Base-by-base conservation (phyloP, 352 stramenopile genomes). In the Peronosclerospora sorghi region DNA sequence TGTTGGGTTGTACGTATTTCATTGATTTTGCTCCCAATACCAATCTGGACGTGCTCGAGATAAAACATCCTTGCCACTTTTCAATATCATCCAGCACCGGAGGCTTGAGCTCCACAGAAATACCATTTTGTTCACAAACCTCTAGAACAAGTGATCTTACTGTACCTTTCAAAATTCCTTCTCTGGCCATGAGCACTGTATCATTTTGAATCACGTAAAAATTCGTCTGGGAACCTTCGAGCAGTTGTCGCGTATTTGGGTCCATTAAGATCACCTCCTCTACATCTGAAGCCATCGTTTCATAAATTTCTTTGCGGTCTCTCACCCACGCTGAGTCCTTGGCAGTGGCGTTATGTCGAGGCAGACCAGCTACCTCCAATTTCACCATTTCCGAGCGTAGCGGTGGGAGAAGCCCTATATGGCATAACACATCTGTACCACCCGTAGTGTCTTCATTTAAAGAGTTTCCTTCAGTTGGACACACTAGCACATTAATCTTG, bases 181-280 rank as follows among this genome's bases (percentile, higher is more conserved):
- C 67, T 10, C 76, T 71, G 0, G 75, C 78, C 4, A 75, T 91
- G 45, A 71, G 70, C 32, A 91, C 57, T 0, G 39, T 51, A 14
- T 71, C 68, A 27, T 71, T 40, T 23, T 71, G 59, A 15, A 91
- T 67, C 4, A 53, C 59, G 44, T 79, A 91, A 20, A 91, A 91
- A 40, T 91, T 91, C n/a, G 75, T 86, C 56, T 91, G 78, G 3
- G 78, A 87, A 20, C 74, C 78, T 68, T 91, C 78, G 8, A 83
- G 66, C 32, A 91, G 37, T 5, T 55, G 36, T 23, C 62, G 56
- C 17, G 67, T 78, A 2, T 32, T 40, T 18, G 73, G 78, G n/a
- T 91, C 75, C 78, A 48, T 48, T 10, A 56, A 32, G 23, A 56
- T 76, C 54, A 87, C 68, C 49, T 91, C 78, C 50, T 91, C 75